These are phyloP conservation scores for Penicillium sp. DNA, from an alignment of 2,329 filamentous ascomycete genomes.

Conservation along the genomic window DNA sequence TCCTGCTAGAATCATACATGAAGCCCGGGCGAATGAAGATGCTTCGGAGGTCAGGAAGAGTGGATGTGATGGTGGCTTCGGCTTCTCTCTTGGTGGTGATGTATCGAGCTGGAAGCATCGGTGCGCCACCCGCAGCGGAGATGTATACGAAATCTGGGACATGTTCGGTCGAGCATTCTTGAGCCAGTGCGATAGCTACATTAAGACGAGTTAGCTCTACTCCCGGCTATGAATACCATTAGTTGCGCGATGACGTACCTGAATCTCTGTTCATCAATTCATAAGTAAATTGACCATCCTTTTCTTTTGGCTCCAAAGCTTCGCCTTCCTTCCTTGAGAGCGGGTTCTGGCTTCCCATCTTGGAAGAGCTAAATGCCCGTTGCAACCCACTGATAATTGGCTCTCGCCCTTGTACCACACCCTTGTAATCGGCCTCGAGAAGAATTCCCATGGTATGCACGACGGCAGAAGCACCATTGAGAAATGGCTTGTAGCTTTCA, in stretches of 20 bases:
- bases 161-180: slow-evolving; percentile 63
- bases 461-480: slow-evolving; percentile 74
- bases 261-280: slow-evolving; percentile 94
- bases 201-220: slow-evolving; percentile 10
- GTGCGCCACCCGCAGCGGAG: slow-evolving; percentile 80
- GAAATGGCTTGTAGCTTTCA: slow-evolving; percentile 68
- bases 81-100: slow-evolving; percentile 89
- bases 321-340: slow-evolving; percentile 58
- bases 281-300: slow-evolving; percentile 78
- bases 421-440: slow-evolving; percentile 96
- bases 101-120: slow-evolving; percentile 78
- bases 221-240: background rate
- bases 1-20: slow-evolving; percentile 78
- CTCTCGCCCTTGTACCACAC: slow-evolving; percentile 76
- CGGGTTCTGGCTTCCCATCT: slow-evolving; percentile 62
- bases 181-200: slow-evolving; percentile 73
- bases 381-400: slow-evolving; percentile 73
- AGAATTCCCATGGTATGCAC: slow-evolving; percentile 96
- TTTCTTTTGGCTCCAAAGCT: slow-evolving; percentile 61
- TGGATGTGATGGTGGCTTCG: slow-evolving; percentile 67
- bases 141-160: slow-evolving; percentile 77
- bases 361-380: slow-evolving; percentile 68
- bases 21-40: slow-evolving; percentile 83
- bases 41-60: slow-evolving; percentile 69
- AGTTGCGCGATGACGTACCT: slow-evolving; percentile 35